Conservation (phyloP, 805 yeast genomes). For the Sugiyamaella floridensis region DNA sequence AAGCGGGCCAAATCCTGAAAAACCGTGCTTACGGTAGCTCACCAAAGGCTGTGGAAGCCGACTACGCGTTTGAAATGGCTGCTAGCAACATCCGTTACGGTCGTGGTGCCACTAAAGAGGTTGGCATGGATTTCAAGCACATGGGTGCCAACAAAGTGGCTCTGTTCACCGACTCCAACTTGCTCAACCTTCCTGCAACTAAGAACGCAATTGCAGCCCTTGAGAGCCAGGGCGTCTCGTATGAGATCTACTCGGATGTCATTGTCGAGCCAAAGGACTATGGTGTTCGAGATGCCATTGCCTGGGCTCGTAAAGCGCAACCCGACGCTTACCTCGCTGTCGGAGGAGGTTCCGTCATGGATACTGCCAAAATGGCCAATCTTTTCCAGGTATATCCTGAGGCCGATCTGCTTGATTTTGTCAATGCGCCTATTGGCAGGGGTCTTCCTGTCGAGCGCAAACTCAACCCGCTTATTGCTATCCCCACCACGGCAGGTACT, state of each 20-base stretch:
- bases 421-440: slow-evolving; percentile 37
- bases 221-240: slow-evolving; percentile 30
- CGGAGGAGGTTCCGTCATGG: slow-evolving; percentile 45
- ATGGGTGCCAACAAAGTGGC: slow-evolving; percentile 31
- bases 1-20: slow-evolving; percentile 11
- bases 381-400: slow-evolving; percentile 37
- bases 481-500: slow-evolving; percentile 43
- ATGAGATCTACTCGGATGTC: slow-evolving; percentile 32
- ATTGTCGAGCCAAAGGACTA: slow-evolving; percentile 35
- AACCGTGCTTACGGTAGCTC: slow-evolving; percentile 10
- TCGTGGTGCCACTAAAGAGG: slow-evolving; percentile 34
- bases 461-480: slow-evolving; percentile 37
- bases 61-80: slow-evolving; percentile 37
- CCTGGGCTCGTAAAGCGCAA: slow-evolving; percentile 30
- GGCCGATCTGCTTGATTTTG: slow-evolving; percentile 36
- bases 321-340: slow-evolving; percentile 39
- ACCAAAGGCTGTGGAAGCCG: slow-evolving; percentile 18
- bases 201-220: slow-evolving; percentile 29
- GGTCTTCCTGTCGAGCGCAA: slow-evolving; percentile 31
- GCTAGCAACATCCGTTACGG: slow-evolving; percentile 35
- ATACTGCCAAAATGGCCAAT: slow-evolving; percentile 39
- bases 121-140: slow-evolving; percentile 34
- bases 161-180: slow-evolving; percentile 31
- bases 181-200: slow-evolving; percentile 28
- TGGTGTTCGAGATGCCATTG: slow-evolving; percentile 31